phyloP scores from a whole-genome alignment of 2,329 filamentous ascomycete species.

The Ophiocordyceps sinensis region DNA sequence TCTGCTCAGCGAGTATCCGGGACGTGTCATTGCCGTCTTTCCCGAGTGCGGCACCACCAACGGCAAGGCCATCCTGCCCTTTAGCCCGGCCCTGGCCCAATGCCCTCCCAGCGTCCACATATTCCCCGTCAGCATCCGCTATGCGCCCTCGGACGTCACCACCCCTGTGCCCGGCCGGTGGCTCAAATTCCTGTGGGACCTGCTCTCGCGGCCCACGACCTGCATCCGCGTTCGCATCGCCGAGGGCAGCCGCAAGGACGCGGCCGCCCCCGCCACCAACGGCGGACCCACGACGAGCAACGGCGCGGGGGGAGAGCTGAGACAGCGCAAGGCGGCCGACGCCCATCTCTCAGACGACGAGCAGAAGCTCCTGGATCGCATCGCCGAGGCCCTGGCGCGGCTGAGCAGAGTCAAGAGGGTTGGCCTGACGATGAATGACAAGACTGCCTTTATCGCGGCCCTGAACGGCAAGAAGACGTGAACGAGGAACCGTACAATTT shows the following conservation, averaged over 20 bases:
- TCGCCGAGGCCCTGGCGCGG: constrained; percentile 77
- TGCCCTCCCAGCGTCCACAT: constrained; percentile 56
- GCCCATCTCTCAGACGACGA: constrained; percentile 37
- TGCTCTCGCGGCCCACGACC: constrained; percentile 74
- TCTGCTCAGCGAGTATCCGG: constrained; percentile 53
- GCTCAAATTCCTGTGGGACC: constrained; percentile 64
- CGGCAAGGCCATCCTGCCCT: constrained; percentile 73
- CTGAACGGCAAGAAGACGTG: constrained; percentile 30
- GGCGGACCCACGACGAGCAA: constrained; percentile 13
- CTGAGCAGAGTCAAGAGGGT: constrained; percentile 81
- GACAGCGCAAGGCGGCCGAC: constrained; percentile 9
- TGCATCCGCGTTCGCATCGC: constrained; percentile 85
- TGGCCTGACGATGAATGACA: constrained; percentile 69
- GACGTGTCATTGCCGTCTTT: constrained; percentile 70
- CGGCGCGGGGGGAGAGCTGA: constrained; percentile 12
- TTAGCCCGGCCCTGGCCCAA: constrained; percentile 63
- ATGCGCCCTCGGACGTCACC: constrained; percentile 77
- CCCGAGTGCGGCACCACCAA: constrained; percentile 93
- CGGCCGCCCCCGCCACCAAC: constrained; percentile 21
- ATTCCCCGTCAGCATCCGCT: constrained; percentile 82
- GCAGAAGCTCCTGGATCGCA: constrained; percentile 55
- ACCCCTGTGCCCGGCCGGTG: constrained; percentile 73
- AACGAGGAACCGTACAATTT: not conserved
- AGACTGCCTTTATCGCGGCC: constrained; percentile 64
- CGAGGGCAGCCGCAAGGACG: constrained; percentile 53